These are phyloP conservation scores for Pichia paraexigua DNA, from an alignment of 805 yeast species.

Conservation along the genomic window DNA sequence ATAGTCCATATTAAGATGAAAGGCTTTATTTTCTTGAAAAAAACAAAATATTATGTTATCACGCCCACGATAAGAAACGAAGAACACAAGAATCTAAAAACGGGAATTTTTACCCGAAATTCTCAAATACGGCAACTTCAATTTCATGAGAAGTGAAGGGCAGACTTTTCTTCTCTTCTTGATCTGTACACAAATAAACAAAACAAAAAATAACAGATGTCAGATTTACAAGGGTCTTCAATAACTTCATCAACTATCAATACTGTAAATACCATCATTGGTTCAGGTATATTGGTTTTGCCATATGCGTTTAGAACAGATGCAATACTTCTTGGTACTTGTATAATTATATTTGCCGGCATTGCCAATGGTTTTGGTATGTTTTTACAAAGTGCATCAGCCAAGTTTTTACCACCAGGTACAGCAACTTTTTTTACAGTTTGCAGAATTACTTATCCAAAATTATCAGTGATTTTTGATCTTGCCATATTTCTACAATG, in stretches of 20 bases:
- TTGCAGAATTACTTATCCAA: constrained; percentile 66
- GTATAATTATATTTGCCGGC: constrained; percentile 54
- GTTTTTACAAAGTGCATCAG: constrained; percentile 50
- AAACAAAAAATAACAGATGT: background rate
- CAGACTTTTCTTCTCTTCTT: background rate
- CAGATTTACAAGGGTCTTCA: constrained; percentile 35
- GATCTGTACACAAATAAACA: background rate
- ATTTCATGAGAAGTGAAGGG: background rate
- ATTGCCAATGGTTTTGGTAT: constrained; percentile 61
- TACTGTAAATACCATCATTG: constrained; percentile 68
- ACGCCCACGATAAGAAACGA: no score
- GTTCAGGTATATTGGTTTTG: constrained; percentile 73
- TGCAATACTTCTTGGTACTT: constrained; percentile 51
- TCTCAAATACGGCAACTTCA: background rate
- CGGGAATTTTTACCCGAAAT: background rate
- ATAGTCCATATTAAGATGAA: no score
- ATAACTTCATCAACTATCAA: constrained; percentile 54
- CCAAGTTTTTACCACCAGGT: constrained; percentile 47
- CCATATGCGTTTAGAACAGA: constrained; percentile 66
- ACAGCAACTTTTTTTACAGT: constrained; percentile 66
- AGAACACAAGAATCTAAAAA: no score
- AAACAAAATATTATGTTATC: no score
- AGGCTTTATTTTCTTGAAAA: no score
- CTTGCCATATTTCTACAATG: constrained; percentile 69
- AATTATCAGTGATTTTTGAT: constrained; percentile 63